These are phyloP conservation scores for Kokia cookei DNA, from an alignment of 441 rosid genomes.

Conservation along the genomic window DNA sequence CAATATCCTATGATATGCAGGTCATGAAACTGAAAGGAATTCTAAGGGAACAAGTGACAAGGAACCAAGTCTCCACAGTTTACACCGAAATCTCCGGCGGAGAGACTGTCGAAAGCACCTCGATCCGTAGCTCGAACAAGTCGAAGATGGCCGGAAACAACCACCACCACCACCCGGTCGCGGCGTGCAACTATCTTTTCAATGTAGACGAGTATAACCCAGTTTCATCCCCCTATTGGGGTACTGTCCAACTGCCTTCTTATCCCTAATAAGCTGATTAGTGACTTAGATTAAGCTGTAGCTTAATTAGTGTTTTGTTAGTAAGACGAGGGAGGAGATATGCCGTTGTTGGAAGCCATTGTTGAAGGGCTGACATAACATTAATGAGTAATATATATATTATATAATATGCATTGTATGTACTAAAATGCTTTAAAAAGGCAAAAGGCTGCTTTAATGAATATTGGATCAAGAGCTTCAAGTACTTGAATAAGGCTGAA, in stretches of 20 bases:
- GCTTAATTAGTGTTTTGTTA: neutral
- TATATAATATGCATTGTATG: neutral
- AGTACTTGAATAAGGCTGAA: neutral
- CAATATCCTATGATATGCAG: conserved; percentile 16
- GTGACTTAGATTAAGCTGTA: neutral
- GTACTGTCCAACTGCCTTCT: conserved; percentile 1
- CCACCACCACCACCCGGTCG: conserved; percentile 12
- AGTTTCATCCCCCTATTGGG: conserved; percentile 21
- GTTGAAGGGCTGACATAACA: neutral
- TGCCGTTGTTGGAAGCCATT: neutral
- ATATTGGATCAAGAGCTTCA: conserved; percentile 2
- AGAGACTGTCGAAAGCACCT: conserved; percentile 71
- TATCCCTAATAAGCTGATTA: conserved; percentile 4
- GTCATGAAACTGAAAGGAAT: conserved; percentile 64
- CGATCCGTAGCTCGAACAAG: conserved; percentile 30
- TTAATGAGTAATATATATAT: neutral
- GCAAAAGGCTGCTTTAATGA: neutral
- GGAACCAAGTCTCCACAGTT: conserved; percentile 45
- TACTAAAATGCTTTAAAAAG: neutral
- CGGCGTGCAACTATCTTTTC: conserved; percentile 30
- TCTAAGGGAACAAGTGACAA: conserved; percentile 48
- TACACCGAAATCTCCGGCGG: conserved; percentile 58
- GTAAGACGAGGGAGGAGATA: neutral
- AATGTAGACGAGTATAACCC: conserved; percentile 29
- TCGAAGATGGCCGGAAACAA: neutral